Conservation (phyloP, 2,329 filamentous ascomycete species). For the Neonectria neomacrospora region DNA sequence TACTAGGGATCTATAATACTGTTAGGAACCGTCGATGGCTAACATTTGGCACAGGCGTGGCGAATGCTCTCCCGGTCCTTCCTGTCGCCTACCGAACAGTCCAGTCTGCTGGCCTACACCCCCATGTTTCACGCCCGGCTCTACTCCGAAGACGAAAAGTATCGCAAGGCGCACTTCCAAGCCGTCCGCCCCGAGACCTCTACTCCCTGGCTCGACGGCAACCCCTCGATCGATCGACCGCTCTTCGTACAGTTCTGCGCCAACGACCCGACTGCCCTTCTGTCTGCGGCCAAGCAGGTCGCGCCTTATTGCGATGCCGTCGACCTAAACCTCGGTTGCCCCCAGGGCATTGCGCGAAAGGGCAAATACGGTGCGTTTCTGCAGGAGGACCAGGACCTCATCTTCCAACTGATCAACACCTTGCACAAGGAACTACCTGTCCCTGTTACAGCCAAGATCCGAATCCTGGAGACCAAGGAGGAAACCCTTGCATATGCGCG, state of each 20-base stretch:
- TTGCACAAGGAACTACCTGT: constrained; percentile 81
- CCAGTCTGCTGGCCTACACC: constrained; percentile 83
- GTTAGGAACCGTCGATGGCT: background rate
- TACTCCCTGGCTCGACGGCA: constrained; percentile 81
- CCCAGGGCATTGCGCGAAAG: constrained; percentile 91
- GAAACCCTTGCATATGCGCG: constrained; percentile 88
- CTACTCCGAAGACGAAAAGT: constrained; percentile 80
- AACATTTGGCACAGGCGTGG: constrained; percentile 77
- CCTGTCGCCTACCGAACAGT: constrained; percentile 72
- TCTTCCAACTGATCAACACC: constrained; percentile 84
- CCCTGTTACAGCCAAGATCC: constrained; percentile 94
- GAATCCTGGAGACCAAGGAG: constrained; percentile 87
- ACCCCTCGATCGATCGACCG: constrained; percentile 84
- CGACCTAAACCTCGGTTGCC: constrained; percentile 94
- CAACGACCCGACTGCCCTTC: constrained; percentile 82
- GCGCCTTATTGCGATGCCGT: constrained; percentile 93
- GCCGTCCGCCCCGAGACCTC: constrained; percentile 58
- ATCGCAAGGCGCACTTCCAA: constrained; percentile 85
- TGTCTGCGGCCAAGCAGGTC: constrained; percentile 81
- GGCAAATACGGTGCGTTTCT: constrained; percentile 95
- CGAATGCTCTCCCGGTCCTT: constrained; percentile 95
- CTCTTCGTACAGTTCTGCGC: constrained; percentile 98
- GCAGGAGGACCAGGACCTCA: constrained; percentile 89
- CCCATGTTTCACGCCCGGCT: constrained; percentile 97
- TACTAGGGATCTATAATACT: background rate